Base-by-base conservation (phyloP, 441 rosid genomes). In the Erodium moschatum region DNA sequence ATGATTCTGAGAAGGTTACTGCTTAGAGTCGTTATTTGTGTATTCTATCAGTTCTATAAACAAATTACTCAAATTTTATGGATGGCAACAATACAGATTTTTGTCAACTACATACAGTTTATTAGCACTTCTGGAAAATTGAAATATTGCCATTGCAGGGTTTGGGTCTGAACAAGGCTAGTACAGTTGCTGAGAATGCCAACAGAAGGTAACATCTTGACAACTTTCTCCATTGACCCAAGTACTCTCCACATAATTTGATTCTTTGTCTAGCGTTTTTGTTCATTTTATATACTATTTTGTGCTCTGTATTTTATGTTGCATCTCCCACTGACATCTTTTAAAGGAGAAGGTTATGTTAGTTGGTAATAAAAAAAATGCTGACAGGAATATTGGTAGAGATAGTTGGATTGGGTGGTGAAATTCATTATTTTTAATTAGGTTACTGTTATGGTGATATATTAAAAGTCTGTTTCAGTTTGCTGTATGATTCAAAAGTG, bases 1-100 rank as follows among this genome's bases (percentile, higher is more conserved):
- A 54, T 77, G 77, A 77, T 48, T 66, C 76, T 69, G 78, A 74
- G 38, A 82, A 87, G 98, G 98, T 92, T 72, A 67, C 6, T 73
- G 33, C 58, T 56, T 66, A 42, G 58, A 46, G 46, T 62, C n/a
- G 29, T 67, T 1, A 50, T 20, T n/a, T 20, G 5, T 4, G 8
- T 27, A 5, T 12, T 29, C 61, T 24, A 18, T 10, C 66, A 15
- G 38, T 72, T 42, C 13, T 64, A 15, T 4, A n/a, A n/a, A n/a
- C n/a, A n/a, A n/a, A n/a, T n/a, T n/a, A 29, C 31, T 29, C 31
- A 29, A 29, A 29, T 21, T 4, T 20, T 24, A 62, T 62, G 65
- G 35, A 27, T 16, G 12, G 16, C 15, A 62, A 52, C 33, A 6
- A 12, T 62, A 5, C 38, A 62, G 1, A 4, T 13, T 24, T 27